Base-by-base conservation (phyloP, 1,139 yeast species). In the Taphrina flavorubra region DNA sequence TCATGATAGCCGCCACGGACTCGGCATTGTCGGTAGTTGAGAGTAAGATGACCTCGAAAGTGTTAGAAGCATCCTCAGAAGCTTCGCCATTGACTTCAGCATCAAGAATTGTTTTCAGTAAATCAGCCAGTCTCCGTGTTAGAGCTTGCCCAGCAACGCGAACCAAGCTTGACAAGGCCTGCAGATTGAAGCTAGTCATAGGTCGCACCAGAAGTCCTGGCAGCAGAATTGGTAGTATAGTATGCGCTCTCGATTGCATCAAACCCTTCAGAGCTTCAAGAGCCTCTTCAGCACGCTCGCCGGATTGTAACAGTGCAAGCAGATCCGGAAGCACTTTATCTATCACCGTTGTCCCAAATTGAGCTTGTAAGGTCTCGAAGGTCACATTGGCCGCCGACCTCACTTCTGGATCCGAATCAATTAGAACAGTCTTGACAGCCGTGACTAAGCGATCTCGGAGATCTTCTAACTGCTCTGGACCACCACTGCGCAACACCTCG, bases 301-400 rank as follows among this genome's bases (percentile, higher is more conserved):
- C 79, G 4, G 86, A 81, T 72, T 89, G 88, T 75, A 92, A 81
- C 83, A 87, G 83, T 71, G 83, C 83, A 77, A 94, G 83, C 77
- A 95, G 84, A 74, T 87, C 86, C 31, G 99, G 99, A 74, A 95
- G 82, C 71, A 95, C 85, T 74, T 89, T 92, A 77, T 92, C 97
- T 74, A 91, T 87, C 14, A 95, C 97, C 56, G 84, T 84, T 4
- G 42, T 47, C 71, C 98, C 99, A 74, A 91, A 83, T 69, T 86
- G 83, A 68, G 85, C 88, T 77, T 92, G 97, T 74, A 92, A 85
- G 13, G 87, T 86, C 74, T 94, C 98, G 75, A 95, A 94, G 0
- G 97, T 94, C 68, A 83, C 84, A 1, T 97, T 97, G 39, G 98
- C 97, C 25, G 97, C 89, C 75, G 86, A 92, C 75, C 99, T 86